Base-by-base conservation (phyloP, 768 basidiomycete genomes). In the Lactarius sanguifluus region DNA sequence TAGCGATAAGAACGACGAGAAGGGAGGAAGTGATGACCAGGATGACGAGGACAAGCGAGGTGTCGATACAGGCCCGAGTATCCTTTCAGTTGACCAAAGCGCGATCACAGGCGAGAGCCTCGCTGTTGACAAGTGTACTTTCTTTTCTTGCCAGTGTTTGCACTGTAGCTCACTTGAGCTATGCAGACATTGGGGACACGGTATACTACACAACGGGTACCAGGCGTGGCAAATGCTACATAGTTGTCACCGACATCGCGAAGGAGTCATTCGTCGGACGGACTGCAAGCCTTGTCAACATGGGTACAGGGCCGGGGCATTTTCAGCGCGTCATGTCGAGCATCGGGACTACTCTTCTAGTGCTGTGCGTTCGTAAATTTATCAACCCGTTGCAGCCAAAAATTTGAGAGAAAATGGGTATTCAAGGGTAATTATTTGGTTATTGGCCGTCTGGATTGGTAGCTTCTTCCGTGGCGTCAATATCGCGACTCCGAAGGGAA, bases 81-180 rank as follows among this genome's bases (percentile, higher is more conserved):
- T 82, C 47, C 72, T 74, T 65, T 76, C 79, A 18, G 78, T 80
- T 40, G 81, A 83, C 68, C 81, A 83, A 69, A 77, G 76, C 36
- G 80, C 80, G 18, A 81, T 82, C 59, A 82, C 81, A 0, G 81
- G 81, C 38, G 82, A 83, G 70, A 79, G 78, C 23, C 75, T 83
- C 16, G 79, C 82, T 13, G 78, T 79, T 28, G 81, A 82, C 70
- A 83, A 83, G 68, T 81, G 65, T 69, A 69, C 25, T 3, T 34
- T 61, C 8, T 38, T n/a, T 45, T 28, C 64, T 16, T 40, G 20
- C 23, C 15, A 25, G 16, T 23, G 30, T 58, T 40, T 25, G 36
- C 20, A 28, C 30, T 13, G n/a, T 8, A 38, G 34, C 41, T 61
- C 18, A 64, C 36, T 43, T 18, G 0, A 1, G 10, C 2, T 38